Conservation (phyloP, 257 asterid species). For the Solanum ossicruentum region DNA sequence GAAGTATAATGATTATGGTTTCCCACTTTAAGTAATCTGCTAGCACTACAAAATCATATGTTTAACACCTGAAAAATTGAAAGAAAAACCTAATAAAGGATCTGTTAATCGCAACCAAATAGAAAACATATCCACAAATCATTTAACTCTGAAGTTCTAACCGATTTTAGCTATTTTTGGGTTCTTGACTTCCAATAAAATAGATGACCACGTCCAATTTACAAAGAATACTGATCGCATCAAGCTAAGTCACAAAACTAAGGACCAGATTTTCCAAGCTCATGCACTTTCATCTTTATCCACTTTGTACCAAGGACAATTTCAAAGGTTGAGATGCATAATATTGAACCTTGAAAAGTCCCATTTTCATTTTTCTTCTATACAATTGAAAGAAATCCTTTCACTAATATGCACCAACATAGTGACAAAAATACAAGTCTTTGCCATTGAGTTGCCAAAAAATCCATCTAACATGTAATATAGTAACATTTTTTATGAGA, state of each 20-base stretch:
- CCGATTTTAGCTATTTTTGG: background rate
- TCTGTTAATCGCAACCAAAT: background rate
- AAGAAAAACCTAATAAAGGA: background rate
- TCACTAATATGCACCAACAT: background rate
- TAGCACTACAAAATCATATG: background rate
- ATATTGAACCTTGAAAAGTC: background rate
- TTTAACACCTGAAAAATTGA: background rate
- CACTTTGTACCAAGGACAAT: background rate
- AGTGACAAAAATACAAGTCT: background rate
- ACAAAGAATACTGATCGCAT: background rate
- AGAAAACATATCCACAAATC: background rate
- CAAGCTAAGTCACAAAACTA: background rate
- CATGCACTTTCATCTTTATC: background rate
- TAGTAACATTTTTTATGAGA: too few species aligned
- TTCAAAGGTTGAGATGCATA: background rate
- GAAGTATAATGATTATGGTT: background rate
- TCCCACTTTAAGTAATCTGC: background rate
- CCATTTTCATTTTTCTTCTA: background rate
- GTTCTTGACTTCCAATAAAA: background rate
- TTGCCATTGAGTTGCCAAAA: background rate
- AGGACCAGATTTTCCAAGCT: background rate
- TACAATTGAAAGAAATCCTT: background rate
- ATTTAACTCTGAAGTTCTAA: background rate
- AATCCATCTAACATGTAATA: background rate
- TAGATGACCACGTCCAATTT: background rate